phyloP scores from a whole-genome alignment of 768 basidiomycete genomes.

The Kwoniella mangroviensis region DNA sequence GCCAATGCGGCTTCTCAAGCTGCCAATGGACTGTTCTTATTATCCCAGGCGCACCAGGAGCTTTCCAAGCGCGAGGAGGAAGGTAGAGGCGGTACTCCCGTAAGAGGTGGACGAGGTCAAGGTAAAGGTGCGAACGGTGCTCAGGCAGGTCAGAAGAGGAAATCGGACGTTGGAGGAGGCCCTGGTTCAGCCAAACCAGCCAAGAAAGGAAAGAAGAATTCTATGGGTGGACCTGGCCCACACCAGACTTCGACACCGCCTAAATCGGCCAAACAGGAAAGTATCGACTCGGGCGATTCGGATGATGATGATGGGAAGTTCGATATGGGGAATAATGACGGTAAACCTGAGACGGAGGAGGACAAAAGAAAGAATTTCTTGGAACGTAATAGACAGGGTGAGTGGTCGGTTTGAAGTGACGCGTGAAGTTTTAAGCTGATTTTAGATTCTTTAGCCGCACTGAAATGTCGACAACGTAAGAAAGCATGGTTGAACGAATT shows the following conservation, averaged over 20 bases:
- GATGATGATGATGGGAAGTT: conserved; percentile 51
- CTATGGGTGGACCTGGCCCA: conserved; percentile 2
- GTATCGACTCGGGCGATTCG: conserved; percentile 4
- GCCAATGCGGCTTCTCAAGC: conserved; percentile 71
- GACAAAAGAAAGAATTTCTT: conserved; percentile 96
- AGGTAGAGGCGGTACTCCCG: conserved; percentile 47
- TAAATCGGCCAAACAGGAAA: conserved; percentile 26
- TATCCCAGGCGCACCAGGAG: conserved; percentile 94
- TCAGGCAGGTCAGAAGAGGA: conserved; percentile 42
- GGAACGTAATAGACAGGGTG: conserved; percentile 96
- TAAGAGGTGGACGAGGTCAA: background rate
- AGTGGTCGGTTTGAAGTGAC: conserved; percentile 29
- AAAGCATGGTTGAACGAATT: conserved; percentile 95
- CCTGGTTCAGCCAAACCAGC: conserved; percentile 20
- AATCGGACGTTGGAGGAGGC: conserved; percentile 37
- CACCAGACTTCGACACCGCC: conserved; percentile 17
- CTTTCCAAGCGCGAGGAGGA: conserved; percentile 90
- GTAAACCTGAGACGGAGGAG: conserved; percentile 94
- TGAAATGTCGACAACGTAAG: conserved; percentile 98
- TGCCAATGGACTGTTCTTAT: conserved; percentile 89
- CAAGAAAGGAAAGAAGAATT: conserved; percentile 48
- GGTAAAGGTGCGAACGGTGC: conserved; percentile 36
- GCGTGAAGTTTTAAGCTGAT: background rate
- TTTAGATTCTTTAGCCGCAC: conserved; percentile 68
- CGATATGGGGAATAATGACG: conserved; percentile 53